Base-by-base conservation (phyloP, 805 yeast genomes). In the Starmerella roubikii region DNA sequence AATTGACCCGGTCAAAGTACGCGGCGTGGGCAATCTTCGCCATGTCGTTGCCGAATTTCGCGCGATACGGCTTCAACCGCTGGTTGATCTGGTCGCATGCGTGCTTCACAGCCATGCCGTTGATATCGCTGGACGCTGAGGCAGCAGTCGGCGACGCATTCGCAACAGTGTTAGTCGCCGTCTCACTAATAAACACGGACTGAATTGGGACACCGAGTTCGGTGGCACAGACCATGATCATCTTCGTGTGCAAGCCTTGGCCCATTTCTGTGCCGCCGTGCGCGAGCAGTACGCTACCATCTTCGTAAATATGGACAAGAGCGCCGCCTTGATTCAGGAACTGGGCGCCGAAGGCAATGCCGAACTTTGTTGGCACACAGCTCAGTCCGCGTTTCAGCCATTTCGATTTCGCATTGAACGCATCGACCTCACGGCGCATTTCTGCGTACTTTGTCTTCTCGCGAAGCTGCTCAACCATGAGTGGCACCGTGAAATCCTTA, bases 221-320 rank as follows among this genome's bases (percentile, higher is more conserved):
- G 34, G 61, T 54, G 1, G 72, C 71, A 16, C 65, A 64, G 28
- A 67, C 53, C 69, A 65, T 67, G 8, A 61, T 58, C 71, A 67
- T 67, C 46, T 67, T 67, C 10, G 71, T 67, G 37, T 63, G 60
- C 30, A 67, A 48, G 16, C 72, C 72, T 49, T 67, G 72, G 15
- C 72, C 72, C 58, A 67, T 67, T 40, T 67, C 72, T 11, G 67
- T 67, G 39, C 72, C 72, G 34, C 71, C 72, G 34, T 66, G 69
- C 13, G 70, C 54, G 13, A 67, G 52, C 13, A 67, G 48, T 10
- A 67, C 58, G n/a, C 69, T 63, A 1, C 71, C 72, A 48, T 67
- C 72, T 30, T 55, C 57, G 42, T 67, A 67, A 23, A 67, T 64
- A 40, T 67, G 67, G 9, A 67, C 60, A 25, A 67, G 51, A 2